These are phyloP conservation scores for Patellifolia procumbens DNA, from an alignment of 179 eudicot species.

Conservation along the genomic window DNA sequence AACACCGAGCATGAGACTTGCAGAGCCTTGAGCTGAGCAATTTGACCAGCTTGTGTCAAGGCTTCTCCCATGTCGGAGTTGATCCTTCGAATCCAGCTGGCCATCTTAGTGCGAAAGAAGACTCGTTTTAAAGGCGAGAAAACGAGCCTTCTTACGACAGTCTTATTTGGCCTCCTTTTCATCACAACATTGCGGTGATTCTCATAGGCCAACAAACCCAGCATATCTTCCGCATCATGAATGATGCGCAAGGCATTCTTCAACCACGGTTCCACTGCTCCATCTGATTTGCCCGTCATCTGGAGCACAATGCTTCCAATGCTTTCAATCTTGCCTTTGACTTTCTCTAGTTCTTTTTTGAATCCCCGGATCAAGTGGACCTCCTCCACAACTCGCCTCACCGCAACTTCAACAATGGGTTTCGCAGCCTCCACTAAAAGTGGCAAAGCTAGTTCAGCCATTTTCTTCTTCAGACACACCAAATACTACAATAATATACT, in stretches of 20 bases:
- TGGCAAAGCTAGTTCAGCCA: background rate
- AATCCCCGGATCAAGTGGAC: background rate
- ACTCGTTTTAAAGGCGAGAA: background rate
- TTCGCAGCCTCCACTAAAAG: background rate
- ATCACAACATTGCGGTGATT: background rate
- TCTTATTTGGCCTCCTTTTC: background rate
- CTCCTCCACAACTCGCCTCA: background rate
- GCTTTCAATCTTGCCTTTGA: background rate
- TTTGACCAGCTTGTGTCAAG: background rate
- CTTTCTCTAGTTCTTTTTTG: background rate
- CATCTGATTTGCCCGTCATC: background rate
- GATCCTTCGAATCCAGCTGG: background rate
- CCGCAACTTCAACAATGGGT: background rate
- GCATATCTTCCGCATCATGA: constrained; percentile 9
- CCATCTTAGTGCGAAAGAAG: background rate
- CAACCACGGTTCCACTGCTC: background rate
- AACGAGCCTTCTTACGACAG: background rate
- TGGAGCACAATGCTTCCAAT: background rate
- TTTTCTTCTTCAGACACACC: background rate
- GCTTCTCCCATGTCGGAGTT: background rate
- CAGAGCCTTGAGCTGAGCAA: background rate
- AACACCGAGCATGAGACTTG: background rate
- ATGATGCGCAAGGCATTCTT: background rate
- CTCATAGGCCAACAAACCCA: constrained; percentile 17
- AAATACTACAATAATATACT: no score